Conservation (phyloP, 2,329 filamentous ascomycete genomes). For the Colletotrichum sp. region DNA sequence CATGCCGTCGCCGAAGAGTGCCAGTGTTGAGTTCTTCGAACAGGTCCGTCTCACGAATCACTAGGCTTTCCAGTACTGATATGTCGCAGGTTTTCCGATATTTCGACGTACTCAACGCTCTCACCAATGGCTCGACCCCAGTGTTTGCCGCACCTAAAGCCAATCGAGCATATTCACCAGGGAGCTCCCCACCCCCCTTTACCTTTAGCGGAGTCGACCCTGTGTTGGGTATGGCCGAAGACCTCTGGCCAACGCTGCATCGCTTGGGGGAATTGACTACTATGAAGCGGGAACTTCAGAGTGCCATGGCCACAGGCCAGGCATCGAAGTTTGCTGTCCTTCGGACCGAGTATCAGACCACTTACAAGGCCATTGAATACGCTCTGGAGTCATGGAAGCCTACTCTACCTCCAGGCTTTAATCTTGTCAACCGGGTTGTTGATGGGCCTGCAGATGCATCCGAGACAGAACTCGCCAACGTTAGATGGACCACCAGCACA, state of each 20-base stretch:
- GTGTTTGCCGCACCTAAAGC: constrained; percentile 4
- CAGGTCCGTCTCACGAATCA: background rate
- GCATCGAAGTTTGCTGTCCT: constrained; percentile 8
- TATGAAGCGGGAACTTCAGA: constrained; percentile 11
- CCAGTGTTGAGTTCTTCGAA: constrained; percentile 15
- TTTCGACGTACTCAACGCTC: constrained; percentile 19
- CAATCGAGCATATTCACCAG: background rate
- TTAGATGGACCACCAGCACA: constrained; percentile 17
- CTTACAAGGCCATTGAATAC: constrained; percentile 8
- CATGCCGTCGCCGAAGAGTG: background rate
- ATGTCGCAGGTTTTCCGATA: constrained; percentile 13
- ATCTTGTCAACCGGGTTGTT: constrained; percentile 21
- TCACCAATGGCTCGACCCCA: constrained; percentile 1
- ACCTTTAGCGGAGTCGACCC: background rate
- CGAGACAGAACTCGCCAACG: constrained; percentile 17
- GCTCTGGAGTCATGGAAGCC: constrained; percentile 15
- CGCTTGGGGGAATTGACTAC: constrained; percentile 8
- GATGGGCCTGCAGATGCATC: constrained; percentile 17
- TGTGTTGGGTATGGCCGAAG: constrained; percentile 10
- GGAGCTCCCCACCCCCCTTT: background rate
- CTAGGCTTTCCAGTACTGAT: background rate
- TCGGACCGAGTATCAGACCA: constrained; percentile 13
- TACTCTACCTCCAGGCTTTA: constrained; percentile 8
- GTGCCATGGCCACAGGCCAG: background rate
- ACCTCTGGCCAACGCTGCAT: constrained; percentile 17